Base-by-base conservation (phyloP, 495 filamentous ascomycete genomes). In the Aspergillus coremiiformis region DNA sequence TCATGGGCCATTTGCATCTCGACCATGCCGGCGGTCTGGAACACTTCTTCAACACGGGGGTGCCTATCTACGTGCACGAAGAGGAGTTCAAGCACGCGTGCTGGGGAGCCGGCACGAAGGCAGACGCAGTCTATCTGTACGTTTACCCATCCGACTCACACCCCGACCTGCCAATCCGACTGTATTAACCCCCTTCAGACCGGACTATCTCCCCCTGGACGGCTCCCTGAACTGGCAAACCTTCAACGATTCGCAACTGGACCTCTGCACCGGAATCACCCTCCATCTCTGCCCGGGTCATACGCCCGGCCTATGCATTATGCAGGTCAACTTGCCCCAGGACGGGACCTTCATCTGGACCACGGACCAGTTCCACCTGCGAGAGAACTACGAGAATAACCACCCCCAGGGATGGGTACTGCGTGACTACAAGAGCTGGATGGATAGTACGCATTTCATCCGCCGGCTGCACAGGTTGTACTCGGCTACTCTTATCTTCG, bases 1-100 rank as follows among this genome's bases (percentile, higher is more conserved):
- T 76, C 23, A 66, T 76, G 5, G 72, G 73, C 4, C 73, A 76
- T 48, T 53, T 76, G 52, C 73, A 76, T 54, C 57, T 74, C 2
- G 70, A 76, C 47, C 71, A 76, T 55, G 71, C 73, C 0, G 73
- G 73, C 1, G 73, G 73, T 0, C 52, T 76, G 5, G 43, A 56
- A 17, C 32, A 56, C 32, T 56, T 56, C n/a, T 22, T 66, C 5
- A 63, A 67, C 49, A 80, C 67, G 12, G 72, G 70, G 42, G 63
- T 81, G 1, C 70, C 72, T 17, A 79, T 80, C 53, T 80, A 71
- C 45, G 72, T 77, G 0, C 77, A 81, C 48, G 73, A 77, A 53
- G 64, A 72, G 41, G 75, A 78, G 50, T 65, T 78, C 56, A 71
- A 72, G 37, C 66, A 73, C 47, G 75, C 76, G 4, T 78, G 68